Base-by-base conservation (phyloP, 2,329 filamentous ascomycete species). In the Pestalotiopsis sp. region DNA sequence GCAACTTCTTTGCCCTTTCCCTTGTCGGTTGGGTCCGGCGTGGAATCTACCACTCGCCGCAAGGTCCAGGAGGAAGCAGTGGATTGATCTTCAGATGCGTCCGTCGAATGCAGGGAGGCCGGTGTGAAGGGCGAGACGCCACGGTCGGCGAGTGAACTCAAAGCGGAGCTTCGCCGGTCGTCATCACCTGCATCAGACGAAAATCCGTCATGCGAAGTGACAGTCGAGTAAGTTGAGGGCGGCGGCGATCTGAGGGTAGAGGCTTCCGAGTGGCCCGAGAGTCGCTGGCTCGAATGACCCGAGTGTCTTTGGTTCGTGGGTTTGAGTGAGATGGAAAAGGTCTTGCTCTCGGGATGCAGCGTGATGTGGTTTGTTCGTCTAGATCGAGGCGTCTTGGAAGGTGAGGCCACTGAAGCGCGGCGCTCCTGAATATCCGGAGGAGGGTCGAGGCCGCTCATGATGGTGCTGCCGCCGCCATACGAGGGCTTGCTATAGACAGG, bases 261-360 rank as follows among this genome's bases (percentile, higher is more conserved):
- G 75, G 75, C 20, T n/a, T 9, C 45, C 45, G 45, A 65, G 71
- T 74, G 45, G 45, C 17, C 45, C n/a, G 45, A 52, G 20, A 52
- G 45, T 52, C 45, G 45, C 20, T 52, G 45, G 17, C 17, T 9
- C 6, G 56, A 59, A n/a, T 20, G 59, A 68, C 75, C 73, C 41
- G 74, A 76, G 66, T 68, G 58, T 69, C 75, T 68, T 61, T 68
- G 49, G 68, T 73, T 66, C 71, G 74, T 70, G 57, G 75, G 70
- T 58, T 78, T 80, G 36, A 80, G 75, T 31, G 84, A 77, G 45
- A 89, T 77, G 17, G 86, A 87, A 73, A 90, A 90, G 4, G 87
- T 90, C 77, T 88, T 88, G 25, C 59, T 62, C 77, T 90, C 85
- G 5, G 86, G 77, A 72, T 89, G 82, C 36, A 90, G 78, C 66